A percentile compares a stretch with the other conserved stretches of the same genome.
These are phyloP conservation scores for Eleusine coracana DNA, from an alignment of 176 grass and related monocot genomes.

Conservation along the genomic window DNA sequence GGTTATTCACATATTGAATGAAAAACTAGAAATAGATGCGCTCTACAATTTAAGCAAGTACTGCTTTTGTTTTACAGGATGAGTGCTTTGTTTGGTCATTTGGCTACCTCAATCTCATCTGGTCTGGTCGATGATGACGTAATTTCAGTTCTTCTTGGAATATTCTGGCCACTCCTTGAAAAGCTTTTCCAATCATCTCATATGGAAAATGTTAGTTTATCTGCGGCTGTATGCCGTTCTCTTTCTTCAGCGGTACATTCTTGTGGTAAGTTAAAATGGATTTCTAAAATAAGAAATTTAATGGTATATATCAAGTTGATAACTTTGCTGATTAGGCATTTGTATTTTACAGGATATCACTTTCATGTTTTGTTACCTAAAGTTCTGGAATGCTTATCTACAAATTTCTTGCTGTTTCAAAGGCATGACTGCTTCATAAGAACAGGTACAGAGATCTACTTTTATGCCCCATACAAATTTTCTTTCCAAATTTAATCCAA, in stretches of 20 bases:
- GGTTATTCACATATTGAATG: not conserved
- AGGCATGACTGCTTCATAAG: constrained; percentile 94
- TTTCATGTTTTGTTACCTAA: constrained; percentile 75
- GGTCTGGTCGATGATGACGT: constrained; percentile 77
- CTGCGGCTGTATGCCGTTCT: constrained; percentile 76
- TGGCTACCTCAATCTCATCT: constrained; percentile 47
- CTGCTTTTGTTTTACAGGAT: constrained; percentile 62
- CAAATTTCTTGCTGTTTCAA: constrained; percentile 86
- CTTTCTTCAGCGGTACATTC: constrained; percentile 85
- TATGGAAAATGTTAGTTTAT: constrained; percentile 85
- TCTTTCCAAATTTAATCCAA: not conserved
- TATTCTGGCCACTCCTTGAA: constrained; percentile 92
- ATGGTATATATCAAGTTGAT: constrained; percentile 21
- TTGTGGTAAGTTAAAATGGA: constrained; percentile 58
- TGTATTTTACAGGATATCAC: constrained; percentile 68
- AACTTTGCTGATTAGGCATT: constrained; percentile 17
- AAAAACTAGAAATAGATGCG: constrained; percentile 13
- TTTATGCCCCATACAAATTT: constrained; percentile 10
- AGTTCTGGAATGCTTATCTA: constrained; percentile 83
- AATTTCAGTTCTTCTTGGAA: constrained; percentile 66
- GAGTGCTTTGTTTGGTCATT: constrained; percentile 81
- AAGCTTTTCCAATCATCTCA: constrained; percentile 79
- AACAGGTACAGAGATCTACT: constrained; percentile 59
- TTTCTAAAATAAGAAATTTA: constrained; percentile 39
- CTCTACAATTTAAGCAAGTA: constrained; percentile 19